Percentiles rank a stretch among this genome's conserved stretches.
Evolutionary conservation across 2,329 filamentous ascomycete species (phyloP).

Genomic region (Sclerotinia trifoliorum): DNA sequence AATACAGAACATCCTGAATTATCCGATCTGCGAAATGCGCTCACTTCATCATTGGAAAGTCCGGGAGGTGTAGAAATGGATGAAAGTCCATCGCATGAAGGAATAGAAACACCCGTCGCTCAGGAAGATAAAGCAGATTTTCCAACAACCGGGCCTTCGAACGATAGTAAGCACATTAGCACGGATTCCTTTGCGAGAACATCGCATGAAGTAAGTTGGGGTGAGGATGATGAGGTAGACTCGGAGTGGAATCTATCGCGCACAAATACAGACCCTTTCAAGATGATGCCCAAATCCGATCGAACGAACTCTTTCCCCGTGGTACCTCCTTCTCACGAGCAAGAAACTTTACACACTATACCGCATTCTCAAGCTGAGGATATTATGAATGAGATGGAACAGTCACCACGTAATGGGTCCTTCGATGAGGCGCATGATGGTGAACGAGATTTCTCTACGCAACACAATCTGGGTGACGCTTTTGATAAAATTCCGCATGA

Average conservation of each 20-base stretch:
- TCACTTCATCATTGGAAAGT: slow-evolving; percentile 34
- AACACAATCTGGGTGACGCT: slow-evolving; percentile 40
- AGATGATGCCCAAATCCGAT: slow-evolving; percentile 56
- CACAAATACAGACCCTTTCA: slow-evolving; percentile 57
- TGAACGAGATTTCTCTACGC: slow-evolving; percentile 48
- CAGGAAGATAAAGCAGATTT: slow-evolving; percentile 31
- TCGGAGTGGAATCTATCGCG: slow-evolving; percentile 55
- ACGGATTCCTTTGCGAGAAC: slow-evolving; percentile 64
- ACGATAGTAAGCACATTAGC: slow-evolving; percentile 55
- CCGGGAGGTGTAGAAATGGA: slow-evolving; percentile 35
- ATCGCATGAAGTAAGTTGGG: slow-evolving; percentile 60
- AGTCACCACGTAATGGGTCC: slow-evolving; percentile 35
- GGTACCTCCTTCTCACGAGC: slow-evolving; percentile 48
- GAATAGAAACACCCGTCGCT: slow-evolving; percentile 19
- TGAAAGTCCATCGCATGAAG: slow-evolving; percentile 31
- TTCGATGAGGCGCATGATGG: slow-evolving; percentile 44
- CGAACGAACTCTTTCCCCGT: slow-evolving; percentile 63
- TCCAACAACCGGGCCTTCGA: slow-evolving; percentile 33
- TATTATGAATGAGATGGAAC: slow-evolving; percentile 53
- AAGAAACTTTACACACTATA: slow-evolving; percentile 40
- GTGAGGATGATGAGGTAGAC: slow-evolving; percentile 53
- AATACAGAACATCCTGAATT: slow-evolving; percentile 30
- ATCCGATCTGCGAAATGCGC: slow-evolving; percentile 33
- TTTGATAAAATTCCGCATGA: slow-evolving; percentile 15
- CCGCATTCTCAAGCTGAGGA: slow-evolving; percentile 53